These are phyloP conservation scores for Linderina pennispora DNA, from an alignment of 192 early-diverging fungal species.

Conservation along the genomic window DNA sequence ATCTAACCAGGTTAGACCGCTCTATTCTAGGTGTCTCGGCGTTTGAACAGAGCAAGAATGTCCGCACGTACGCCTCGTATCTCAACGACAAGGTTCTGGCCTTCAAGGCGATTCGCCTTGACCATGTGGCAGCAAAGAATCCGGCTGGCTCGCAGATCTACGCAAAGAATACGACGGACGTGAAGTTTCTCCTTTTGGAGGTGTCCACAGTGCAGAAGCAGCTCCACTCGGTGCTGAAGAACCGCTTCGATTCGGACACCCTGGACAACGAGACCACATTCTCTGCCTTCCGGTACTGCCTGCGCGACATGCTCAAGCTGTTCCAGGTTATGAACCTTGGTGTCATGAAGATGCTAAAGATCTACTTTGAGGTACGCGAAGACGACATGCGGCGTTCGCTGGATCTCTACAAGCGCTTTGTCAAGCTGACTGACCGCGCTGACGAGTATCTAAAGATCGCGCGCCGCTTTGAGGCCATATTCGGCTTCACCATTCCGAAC, in stretches of 20 bases:
- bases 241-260: conserved; percentile 43
- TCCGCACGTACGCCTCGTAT: conserved; percentile 45
- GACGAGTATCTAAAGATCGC: conserved; percentile 46
- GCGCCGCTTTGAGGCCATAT: conserved; percentile 40
- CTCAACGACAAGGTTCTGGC: conserved; percentile 45
- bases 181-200: conserved; percentile 45
- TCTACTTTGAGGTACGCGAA: conserved; percentile 46
- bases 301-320: conserved; percentile 50
- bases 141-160: conserved; percentile 41
- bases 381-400: conserved; percentile 46
- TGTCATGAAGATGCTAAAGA: conserved; percentile 53
- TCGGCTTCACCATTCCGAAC: conserved; percentile 45
- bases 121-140: conserved; percentile 40
- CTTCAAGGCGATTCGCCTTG: conserved; percentile 43
- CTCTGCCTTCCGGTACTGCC: conserved; percentile 42
- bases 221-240: conserved; percentile 47
- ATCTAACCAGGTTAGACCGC: neutral
- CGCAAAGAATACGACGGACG: conserved; percentile 25
- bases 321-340: conserved; percentile 53
- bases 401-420: conserved; percentile 50
- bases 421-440: conserved; percentile 46
- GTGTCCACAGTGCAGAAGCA: conserved; percentile 45
- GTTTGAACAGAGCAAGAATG: conserved; percentile 51
- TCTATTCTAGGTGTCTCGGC: conserved; percentile 35
- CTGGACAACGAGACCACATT: conserved; percentile 50